Base-by-base conservation (phyloP, 768 basidiomycete species). In the Psilocybe cyanescens region DNA sequence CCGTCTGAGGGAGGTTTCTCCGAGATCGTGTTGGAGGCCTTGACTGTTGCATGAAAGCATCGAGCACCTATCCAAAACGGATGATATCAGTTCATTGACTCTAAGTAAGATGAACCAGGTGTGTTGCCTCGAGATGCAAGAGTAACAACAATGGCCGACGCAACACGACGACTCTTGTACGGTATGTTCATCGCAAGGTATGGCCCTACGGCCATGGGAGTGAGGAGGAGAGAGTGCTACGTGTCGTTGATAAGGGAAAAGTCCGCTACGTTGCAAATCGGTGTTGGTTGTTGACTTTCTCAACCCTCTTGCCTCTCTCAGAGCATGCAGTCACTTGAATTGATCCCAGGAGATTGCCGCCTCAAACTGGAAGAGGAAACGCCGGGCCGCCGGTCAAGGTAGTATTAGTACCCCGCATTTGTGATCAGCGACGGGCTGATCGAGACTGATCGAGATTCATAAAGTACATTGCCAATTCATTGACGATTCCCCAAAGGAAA, bases 191-290 rank as follows among this genome's bases (percentile, higher is more conserved):
- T 64, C 39, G 70, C 61, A 64, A 71, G 62, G 59, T 67, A 71
- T 52, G 72, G 69, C 68, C 71, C 69, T 59, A 64, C 68, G 68
- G 70, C 71, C 78, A 79, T 79, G 29, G 55, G 46, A 59, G 53
- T 29, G 44, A 49, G 56, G 14, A 47, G 30, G 39, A 57, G 60
- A 39, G 37, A 50, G 48, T 62, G 60, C 53, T 44, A 60, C 53
- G 60, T 62, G 64, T 58, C 62, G 59, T 46, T 55, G 50, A 52
- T 58, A 59, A 24, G 58, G 57, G 54, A 57, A 49, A 57, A 57
- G 57, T 37, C 44, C 52, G 47, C 46, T 61, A 65, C 53, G 59
- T 63, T 57, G 55, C 59, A 56, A 57, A 60, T 47, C 24, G 59
- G 37, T 51, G 50, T 55, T 39, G 51, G 30, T 30, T 51, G 67